Percentiles rank a stretch among this genome's conserved stretches.
Conservation (phyloP, 306 rosid genomes). For the Vicia sativa region DNA sequence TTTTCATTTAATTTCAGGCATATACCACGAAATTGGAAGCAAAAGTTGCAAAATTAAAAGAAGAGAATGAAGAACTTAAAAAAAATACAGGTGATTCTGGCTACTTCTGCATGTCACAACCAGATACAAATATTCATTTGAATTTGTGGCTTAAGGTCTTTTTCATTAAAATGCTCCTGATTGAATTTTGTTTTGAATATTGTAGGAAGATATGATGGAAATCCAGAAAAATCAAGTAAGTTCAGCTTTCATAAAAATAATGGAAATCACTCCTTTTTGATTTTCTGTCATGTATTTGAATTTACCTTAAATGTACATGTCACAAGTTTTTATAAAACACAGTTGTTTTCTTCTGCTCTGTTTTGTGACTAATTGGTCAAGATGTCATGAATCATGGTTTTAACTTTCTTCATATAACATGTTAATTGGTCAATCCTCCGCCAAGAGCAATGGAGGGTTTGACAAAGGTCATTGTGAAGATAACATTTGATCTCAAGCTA, state of each 20-base stretch:
- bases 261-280: conserved; percentile 44
- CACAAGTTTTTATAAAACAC: not conserved
- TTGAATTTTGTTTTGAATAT: conserved; percentile 39
- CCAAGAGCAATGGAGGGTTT: conserved; percentile 22
- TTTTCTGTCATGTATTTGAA: conserved; percentile 18
- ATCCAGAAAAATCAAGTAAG: conserved; percentile 88
- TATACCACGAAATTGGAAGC: conserved; percentile 96
- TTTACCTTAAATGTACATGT: conserved; percentile 12
- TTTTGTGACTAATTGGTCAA: conserved; percentile 22
- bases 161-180: conserved; percentile 17
- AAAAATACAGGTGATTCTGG: conserved; percentile 69
- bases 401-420: conserved; percentile 15
- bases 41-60: conserved; percentile 85
- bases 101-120: conserved; percentile 4
- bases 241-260: conserved; percentile 44
- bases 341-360: not conserved
- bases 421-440: conserved; percentile 9
- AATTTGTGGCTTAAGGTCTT: conserved; percentile 29
- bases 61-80: conserved; percentile 78
- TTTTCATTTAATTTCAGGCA: conserved; percentile 62
- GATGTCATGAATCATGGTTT: conserved; percentile 33
- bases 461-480: conserved; percentile 12
- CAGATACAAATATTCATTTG: conserved; percentile 1
- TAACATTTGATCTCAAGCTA: not conserved
- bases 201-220: conserved; percentile 77